These are phyloP conservation scores for Tulasnella sp. DNA, from an alignment of 768 basidiomycete genomes.

Conservation along the genomic window DNA sequence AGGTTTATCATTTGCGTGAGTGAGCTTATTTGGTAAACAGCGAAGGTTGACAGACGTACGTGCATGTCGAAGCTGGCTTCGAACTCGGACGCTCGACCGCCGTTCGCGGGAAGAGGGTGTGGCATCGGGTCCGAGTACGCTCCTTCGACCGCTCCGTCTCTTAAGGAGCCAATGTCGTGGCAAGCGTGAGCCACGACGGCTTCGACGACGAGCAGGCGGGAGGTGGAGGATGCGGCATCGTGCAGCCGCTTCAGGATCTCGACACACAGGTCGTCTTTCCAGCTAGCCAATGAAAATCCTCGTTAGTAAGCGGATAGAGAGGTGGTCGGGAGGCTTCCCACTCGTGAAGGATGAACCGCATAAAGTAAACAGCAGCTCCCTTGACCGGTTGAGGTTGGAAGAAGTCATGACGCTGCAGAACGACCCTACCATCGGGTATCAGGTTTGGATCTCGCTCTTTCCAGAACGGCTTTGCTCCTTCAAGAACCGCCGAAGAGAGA, in stretches of 20 bases:
- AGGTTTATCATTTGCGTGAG: not conserved
- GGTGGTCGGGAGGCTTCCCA: not conserved
- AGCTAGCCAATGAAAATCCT: not conserved
- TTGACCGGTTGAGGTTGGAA: slow-evolving; percentile 10
- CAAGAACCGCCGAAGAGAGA: not conserved
- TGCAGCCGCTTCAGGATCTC: slow-evolving; percentile 10
- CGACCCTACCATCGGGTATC: not conserved
- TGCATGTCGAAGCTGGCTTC: not conserved
- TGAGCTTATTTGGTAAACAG: no score
- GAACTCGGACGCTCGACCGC: slow-evolving; percentile 2
- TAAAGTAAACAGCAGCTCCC: slow-evolving; percentile 12
- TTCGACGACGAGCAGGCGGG: not conserved
- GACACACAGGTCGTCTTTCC: not conserved
- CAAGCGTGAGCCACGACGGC: not conserved
- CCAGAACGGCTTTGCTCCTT: not conserved
- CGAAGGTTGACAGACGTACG: not conserved
- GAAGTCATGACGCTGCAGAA: slow-evolving; percentile 10
- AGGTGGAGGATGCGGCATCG: not conserved
- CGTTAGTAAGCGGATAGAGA: no score
- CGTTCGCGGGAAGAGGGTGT: not conserved
- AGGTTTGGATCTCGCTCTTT: not conserved
- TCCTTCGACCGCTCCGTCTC: not conserved
- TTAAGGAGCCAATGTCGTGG: not conserved
- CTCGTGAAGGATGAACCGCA: slow-evolving; percentile 4
- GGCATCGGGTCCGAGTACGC: not conserved